Percentiles rank a stretch among this genome's conserved stretches.
These are phyloP conservation scores for Penicillium ucsense DNA, from an alignment of 495 filamentous ascomycete genomes.

Conservation along the genomic window DNA sequence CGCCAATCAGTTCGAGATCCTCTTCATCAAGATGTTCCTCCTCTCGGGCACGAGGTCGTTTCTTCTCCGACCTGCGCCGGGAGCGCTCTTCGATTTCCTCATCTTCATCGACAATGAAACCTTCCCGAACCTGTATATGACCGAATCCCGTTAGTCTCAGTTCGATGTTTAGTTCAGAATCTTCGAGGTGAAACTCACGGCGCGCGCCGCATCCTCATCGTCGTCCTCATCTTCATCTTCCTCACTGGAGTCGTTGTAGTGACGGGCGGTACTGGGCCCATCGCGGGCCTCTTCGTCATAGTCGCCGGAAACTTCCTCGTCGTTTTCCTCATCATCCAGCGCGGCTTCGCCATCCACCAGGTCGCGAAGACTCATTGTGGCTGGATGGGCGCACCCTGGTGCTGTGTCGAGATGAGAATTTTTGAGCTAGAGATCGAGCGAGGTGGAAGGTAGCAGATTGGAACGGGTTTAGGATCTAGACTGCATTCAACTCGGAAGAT, in stretches of 20 bases:
- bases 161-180: not conserved
- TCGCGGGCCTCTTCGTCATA: constrained; percentile 50
- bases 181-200: constrained; percentile 22
- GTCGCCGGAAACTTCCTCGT: constrained; percentile 79
- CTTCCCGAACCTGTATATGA: constrained; percentile 63
- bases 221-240: constrained; percentile 97
- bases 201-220: constrained; percentile 64
- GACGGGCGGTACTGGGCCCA: constrained; percentile 32
- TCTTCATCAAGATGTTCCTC: constrained; percentile 90
- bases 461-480: constrained; percentile 5
- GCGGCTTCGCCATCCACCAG: constrained; percentile 78
- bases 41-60: constrained; percentile 46
- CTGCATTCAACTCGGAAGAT: constrained; percentile 8
- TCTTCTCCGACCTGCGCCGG: constrained; percentile 50
- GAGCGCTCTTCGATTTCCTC: constrained; percentile 64
- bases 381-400: constrained; percentile 16
- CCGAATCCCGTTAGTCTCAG: not conserved
- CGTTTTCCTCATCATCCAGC: constrained; percentile 82
- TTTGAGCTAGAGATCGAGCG: not conserved
- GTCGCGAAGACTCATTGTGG: constrained; percentile 64
- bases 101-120: constrained; percentile 93
- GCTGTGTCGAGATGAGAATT: constrained; percentile 5
- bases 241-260: constrained; percentile 75
- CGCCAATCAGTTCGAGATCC: constrained; percentile 89
- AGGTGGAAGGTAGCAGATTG: not conserved